These are phyloP conservation scores for Lichtheimia ornata DNA, from an alignment of 371 early-diverging fungal species.

Conservation along the genomic window DNA sequence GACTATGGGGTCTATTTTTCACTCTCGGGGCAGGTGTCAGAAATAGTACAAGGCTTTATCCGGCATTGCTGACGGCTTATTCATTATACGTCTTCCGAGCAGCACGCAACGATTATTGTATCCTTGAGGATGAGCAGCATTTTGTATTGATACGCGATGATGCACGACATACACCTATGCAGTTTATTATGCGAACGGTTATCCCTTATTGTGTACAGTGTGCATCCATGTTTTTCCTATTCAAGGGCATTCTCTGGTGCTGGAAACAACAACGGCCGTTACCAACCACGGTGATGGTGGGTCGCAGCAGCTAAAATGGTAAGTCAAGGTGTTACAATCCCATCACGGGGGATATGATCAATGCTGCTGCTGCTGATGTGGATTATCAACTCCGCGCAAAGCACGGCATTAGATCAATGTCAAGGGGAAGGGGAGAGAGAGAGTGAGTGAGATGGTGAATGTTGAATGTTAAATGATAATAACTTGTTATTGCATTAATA, in stretches of 20 bases:
- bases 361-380: too few relatives aligned
- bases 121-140: conserved; percentile 4
- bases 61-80: conserved; percentile 16
- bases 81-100: conserved; percentile 11
- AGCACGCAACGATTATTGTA: conserved; percentile 14
- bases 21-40: not conserved
- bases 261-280: not conserved
- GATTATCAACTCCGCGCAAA: too few relatives aligned
- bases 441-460: too few relatives aligned
- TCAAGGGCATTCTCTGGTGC: not conserved
- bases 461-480: too few relatives aligned
- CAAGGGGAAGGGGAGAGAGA: too few relatives aligned
- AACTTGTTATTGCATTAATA: too few relatives aligned
- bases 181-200: conserved; percentile 3
- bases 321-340: too few relatives aligned
- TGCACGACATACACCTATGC: conserved; percentile 10
- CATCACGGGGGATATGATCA: too few relatives aligned
- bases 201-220: conserved; percentile 13
- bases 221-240: conserved; percentile 4
- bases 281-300: too few relatives aligned
- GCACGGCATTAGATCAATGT: too few relatives aligned
- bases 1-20: conserved; percentile 13
- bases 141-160: conserved; percentile 25
- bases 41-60: not conserved
- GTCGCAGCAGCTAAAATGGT: too few relatives aligned